Conservation (phyloP, 1,139 yeast genomes). For the Yamadazyma dendronema region DNA sequence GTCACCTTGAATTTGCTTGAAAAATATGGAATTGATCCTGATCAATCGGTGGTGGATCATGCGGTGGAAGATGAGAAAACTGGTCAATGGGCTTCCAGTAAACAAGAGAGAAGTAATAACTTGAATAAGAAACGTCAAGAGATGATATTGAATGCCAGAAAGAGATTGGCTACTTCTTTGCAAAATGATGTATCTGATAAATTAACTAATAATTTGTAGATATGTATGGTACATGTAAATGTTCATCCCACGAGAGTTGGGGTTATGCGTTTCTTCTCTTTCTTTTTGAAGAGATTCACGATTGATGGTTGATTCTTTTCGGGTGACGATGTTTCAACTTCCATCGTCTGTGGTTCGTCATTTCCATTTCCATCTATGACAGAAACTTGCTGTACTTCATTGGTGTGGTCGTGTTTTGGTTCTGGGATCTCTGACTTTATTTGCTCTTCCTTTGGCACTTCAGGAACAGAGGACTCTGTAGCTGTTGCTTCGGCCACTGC, state of each 20-base stretch:
- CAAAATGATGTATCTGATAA: conserved; percentile 20
- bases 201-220: background rate
- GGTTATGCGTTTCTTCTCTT: conserved; percentile 42
- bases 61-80: conserved; percentile 3
- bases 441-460: conserved; percentile 1
- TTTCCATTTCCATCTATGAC: conserved; percentile 1
- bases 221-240: background rate
- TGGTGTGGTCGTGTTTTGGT: conserved; percentile 2
- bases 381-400: background rate
- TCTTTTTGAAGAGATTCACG: conserved; percentile 15
- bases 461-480: background rate
- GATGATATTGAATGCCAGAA: conserved; percentile 45
- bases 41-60: conserved; percentile 3
- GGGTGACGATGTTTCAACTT: background rate
- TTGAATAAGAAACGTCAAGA: conserved; percentile 36
- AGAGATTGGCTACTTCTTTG: conserved; percentile 38
- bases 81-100: conserved; percentile 18
- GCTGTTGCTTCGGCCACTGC: background rate
- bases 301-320: conserved; percentile 7
- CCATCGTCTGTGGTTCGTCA: too few species aligned
- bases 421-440: conserved; percentile 7
- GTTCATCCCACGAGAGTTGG: conserved; percentile 36
- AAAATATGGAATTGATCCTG: conserved; percentile 29
- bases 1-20: conserved; percentile 34
- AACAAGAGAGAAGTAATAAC: conserved; percentile 18